Base-by-base conservation (phyloP, 305 asterid genomes). In the Solanum aculeatissimum region DNA sequence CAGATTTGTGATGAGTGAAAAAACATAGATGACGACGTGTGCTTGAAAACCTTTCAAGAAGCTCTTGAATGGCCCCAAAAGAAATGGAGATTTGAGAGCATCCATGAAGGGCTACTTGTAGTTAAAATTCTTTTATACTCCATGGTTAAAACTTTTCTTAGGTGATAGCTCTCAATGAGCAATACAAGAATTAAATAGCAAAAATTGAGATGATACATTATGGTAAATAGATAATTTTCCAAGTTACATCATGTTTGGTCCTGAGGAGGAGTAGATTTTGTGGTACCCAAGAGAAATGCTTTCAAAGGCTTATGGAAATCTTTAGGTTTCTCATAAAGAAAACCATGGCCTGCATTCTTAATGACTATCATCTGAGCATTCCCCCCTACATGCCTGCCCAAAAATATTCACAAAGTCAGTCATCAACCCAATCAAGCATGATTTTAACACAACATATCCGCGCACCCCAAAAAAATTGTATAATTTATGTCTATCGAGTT, bases 321-420 rank as follows among this genome's bases (percentile, higher is more conserved):
- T 88, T 80, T 89, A 4, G 94, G 81, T 68, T 91, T 93, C 89
- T 92, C 97, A 58, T 86, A 81, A 25, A 90, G 80, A 84, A 90
- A 92, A 9, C 91, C 92, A 85, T 93, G 97, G 4, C 97, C 96
- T 16, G 96, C 71, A 83, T 91, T 90, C 90, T 91, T 91, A 8
- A 92, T 89, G 80, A 92, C 89, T 23, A 85, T 88, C 5, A 93
- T 69, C 83, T 91, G 84, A 6, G 90, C 92, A 83, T 86, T 91
- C 81, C 91, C 93, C 35, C 93, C 97, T 87, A 93, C 79, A 86
- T 93, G 92, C 86, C 96, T 93, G 93, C 86, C 74, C 79, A 63
- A 57, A 9, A 60, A 78, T 12, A 12, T 51, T 77, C 43, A 77
- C 6, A 47, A 63, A 25, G 9, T 74, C 9, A 66, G 72, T 65